Base-by-base conservation (phyloP, 2,329 filamentous ascomycete species). In the Verticillium zaregamsianum region DNA sequence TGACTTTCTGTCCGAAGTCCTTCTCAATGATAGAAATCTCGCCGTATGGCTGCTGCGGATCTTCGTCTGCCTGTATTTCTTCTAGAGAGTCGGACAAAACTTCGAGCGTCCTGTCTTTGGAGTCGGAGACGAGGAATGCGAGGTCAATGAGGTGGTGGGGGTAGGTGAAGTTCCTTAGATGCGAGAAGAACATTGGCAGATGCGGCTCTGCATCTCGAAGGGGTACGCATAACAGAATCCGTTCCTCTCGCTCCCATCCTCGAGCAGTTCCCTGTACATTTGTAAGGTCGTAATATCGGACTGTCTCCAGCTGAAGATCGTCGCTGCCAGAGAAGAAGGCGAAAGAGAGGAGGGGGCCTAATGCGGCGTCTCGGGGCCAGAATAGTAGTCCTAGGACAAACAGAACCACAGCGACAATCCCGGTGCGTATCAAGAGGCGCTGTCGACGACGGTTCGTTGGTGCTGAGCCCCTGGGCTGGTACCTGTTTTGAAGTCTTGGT, bases 11-110 rank as follows among this genome's bases (percentile, higher is more conserved):
- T 3, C 95, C 95, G 79, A 99, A 99, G 75, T 99, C 94, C 79
- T 99, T 99, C 78, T 98, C 92, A 67, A 99, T 93, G 63, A 99
- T 95, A 0, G 92, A 97, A 62, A 99, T 95, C 78, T 99, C 95
- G 64, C 95, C 95, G 72, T 93, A 99, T 17, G 90, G 88, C 76
- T 93, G 89, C 68, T 87, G 89, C 12, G 89, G 87, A 68, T 97
- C 91, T 25, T 88, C 82, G 64, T 95, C 86, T 28, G 86, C 87
- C 77, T 99, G 95, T 15, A 97, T 83, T 49, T 88, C 86, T 68
- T 92, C 86, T 59, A 99, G 79, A 69, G 90, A 88, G 62, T 90
- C 81, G 5, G 89, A 86, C 58, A 99, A 83, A 56, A 95, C 82
- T 35, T 86, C 77, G 40, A 97, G 81, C 1, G 95, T 99, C 64